These are phyloP conservation scores for Leptographium radiaticola DNA, from an alignment of 2,329 filamentous ascomycete genomes.

Conservation along the genomic window DNA sequence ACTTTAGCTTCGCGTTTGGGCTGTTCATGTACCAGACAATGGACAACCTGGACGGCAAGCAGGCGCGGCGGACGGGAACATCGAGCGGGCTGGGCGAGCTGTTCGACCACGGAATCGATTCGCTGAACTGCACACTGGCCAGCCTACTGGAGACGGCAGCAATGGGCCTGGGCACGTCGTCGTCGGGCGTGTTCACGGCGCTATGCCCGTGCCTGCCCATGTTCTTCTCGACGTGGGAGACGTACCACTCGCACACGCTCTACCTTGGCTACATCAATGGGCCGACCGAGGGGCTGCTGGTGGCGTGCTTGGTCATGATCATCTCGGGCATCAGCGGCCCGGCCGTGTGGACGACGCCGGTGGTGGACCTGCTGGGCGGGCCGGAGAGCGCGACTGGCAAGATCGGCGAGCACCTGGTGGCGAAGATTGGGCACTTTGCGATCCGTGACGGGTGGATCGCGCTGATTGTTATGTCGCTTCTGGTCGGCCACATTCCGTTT, in stretches of 20 bases:
- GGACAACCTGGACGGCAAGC: slow-evolving; percentile 98
- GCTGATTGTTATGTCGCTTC: slow-evolving; percentile 50
- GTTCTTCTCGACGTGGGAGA: slow-evolving; percentile 99
- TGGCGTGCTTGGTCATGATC: slow-evolving; percentile 78
- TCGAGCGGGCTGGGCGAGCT: slow-evolving; percentile 91
- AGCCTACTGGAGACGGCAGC: slow-evolving; percentile 84
- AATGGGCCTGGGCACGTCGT: slow-evolving; percentile 78
- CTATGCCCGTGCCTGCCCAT: slow-evolving; percentile 86
- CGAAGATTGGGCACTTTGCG: slow-evolving; percentile 55
- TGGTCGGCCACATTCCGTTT: slow-evolving; percentile 69
- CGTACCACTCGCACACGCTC: slow-evolving; percentile 93
- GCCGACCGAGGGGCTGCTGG: slow-evolving; percentile 85
- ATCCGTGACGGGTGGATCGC: slow-evolving; percentile 82
- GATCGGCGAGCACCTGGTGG: slow-evolving; percentile 35
- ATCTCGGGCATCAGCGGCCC: slow-evolving; percentile 81
- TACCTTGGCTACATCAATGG: slow-evolving; percentile 96
- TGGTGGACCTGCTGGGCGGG: slow-evolving; percentile 55
- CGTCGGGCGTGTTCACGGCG: slow-evolving; percentile 80
- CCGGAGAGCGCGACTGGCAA: slow-evolving; percentile 14
- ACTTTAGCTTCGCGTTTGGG: slow-evolving; percentile 89
- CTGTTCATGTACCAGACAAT: slow-evolving; percentile 99
- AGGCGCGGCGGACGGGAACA: slow-evolving; percentile 85
- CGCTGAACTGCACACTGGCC: slow-evolving; percentile 88
- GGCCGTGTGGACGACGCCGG: slow-evolving; percentile 67
- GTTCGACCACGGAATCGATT: slow-evolving; percentile 98